These are phyloP conservation scores for Pseudocercospora cruenta DNA, from an alignment of 2,329 filamentous ascomycete species.

Conservation along the genomic window DNA sequence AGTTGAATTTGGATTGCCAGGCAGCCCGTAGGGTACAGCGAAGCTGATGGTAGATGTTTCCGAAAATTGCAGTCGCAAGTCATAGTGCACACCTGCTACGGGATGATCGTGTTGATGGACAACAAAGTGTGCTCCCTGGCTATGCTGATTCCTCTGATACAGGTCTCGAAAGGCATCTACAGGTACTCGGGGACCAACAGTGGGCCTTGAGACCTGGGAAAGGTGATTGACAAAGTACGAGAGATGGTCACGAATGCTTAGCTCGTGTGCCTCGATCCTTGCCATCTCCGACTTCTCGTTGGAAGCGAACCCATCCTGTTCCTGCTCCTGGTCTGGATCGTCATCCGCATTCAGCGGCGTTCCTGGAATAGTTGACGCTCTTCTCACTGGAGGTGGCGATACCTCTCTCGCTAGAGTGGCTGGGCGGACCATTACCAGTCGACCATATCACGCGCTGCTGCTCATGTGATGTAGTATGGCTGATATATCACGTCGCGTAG, in stretches of 20 bases:
- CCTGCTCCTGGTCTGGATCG: neutral
- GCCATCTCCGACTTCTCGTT: constrained; percentile 37
- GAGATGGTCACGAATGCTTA: constrained; percentile 53
- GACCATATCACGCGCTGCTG: too few relatives aligned
- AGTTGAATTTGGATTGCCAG: constrained; percentile 46
- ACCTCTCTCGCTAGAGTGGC: constrained; percentile 32
- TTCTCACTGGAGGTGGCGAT: constrained; percentile 37
- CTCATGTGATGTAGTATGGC: neutral
- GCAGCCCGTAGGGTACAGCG: constrained; percentile 49
- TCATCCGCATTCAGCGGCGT: neutral
- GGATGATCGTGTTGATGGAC: constrained; percentile 76
- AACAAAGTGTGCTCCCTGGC: constrained; percentile 60
- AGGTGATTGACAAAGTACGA: constrained; percentile 52
- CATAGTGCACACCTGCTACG: constrained; percentile 61
- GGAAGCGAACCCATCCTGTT: neutral
- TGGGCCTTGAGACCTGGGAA: constrained; percentile 34
- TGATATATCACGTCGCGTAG: neutral
- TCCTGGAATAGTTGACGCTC: constrained; percentile 13
- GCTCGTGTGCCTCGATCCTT: constrained; percentile 57
- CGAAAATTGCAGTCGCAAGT: constrained; percentile 71
- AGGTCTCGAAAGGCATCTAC: constrained; percentile 50
- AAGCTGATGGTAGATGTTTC: constrained; percentile 66
- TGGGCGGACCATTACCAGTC: constrained; percentile 16
- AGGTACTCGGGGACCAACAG: constrained; percentile 40
- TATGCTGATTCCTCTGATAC: constrained; percentile 53